A percentile compares a stretch with the other conserved stretches of the same genome.
phyloP scores from a whole-genome alignment of 2,329 filamentous ascomycete genomes.

The Sodiomyces alkalinus region DNA sequence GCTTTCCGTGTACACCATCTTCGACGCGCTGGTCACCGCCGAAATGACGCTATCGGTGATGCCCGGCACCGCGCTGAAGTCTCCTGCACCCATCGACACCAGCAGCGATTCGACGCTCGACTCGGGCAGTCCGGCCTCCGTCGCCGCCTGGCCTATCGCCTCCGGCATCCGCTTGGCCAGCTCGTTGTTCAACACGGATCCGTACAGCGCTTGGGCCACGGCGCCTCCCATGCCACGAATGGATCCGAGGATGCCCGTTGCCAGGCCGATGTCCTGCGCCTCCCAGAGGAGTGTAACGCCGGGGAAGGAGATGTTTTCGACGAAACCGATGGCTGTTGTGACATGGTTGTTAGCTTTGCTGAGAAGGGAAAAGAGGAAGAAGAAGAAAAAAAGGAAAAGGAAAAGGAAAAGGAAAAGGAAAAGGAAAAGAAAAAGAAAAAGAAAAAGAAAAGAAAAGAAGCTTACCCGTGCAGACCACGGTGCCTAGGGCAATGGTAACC shows the following conservation, averaged over 20 bases:
- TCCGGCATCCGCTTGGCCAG: slow-evolving; percentile 16
- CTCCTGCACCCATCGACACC: slow-evolving; percentile 15
- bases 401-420: no score
- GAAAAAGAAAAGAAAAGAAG: neutral
- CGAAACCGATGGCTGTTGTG: slow-evolving; percentile 17
- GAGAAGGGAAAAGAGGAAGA: neutral
- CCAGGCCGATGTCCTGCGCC: slow-evolving; percentile 29
- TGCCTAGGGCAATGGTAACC: slow-evolving; percentile 17
- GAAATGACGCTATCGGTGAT: slow-evolving; percentile 17
- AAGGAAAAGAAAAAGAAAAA: neutral
- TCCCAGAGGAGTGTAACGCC: slow-evolving; percentile 29
- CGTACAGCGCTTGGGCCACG: slow-evolving; percentile 20
- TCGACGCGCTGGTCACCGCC: slow-evolving; percentile 18
- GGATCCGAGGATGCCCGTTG: slow-evolving; percentile 25
- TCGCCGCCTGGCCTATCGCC: slow-evolving; percentile 19
- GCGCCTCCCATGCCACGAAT: slow-evolving; percentile 26
- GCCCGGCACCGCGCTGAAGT: slow-evolving; percentile 16
- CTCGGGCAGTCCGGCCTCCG: slow-evolving; percentile 18
- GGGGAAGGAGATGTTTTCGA: slow-evolving; percentile 24
- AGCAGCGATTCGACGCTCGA: slow-evolving; percentile 18
- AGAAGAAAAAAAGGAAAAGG: no score
- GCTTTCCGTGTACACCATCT: slow-evolving; percentile 24
- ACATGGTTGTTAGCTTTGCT: slow-evolving; percentile 1
- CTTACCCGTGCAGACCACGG: slow-evolving; percentile 13
- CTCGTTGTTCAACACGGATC: slow-evolving; percentile 20